A percentile compares a stretch with the other conserved stretches of the same genome.
phyloP scores from a whole-genome alignment of 768 basidiomycete genomes.

The Podaxis sp. region DNA sequence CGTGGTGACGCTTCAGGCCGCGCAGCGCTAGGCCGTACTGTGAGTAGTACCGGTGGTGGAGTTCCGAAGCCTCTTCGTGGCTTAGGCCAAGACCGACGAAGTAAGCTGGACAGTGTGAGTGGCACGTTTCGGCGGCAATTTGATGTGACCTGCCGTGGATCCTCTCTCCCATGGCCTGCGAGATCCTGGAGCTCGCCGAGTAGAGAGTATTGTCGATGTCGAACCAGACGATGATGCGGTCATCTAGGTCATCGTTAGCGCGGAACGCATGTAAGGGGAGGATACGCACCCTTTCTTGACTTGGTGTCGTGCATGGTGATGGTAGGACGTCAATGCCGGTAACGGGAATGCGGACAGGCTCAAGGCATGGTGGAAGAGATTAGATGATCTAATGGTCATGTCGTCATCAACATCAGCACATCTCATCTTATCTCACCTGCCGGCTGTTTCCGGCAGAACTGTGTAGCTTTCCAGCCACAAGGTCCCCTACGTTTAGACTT shows the following conservation, averaged over 20 bases:
- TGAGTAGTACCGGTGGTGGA: constrained; percentile 74
- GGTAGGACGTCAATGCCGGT: neutral
- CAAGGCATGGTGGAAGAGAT: neutral
- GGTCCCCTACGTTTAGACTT: constrained; percentile 28
- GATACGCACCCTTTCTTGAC: neutral
- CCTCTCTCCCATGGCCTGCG: constrained; percentile 74
- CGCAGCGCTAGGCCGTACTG: constrained; percentile 83
- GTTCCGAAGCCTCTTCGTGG: constrained; percentile 64
- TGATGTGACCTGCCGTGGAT: constrained; percentile 59
- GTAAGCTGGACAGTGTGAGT: constrained; percentile 51
- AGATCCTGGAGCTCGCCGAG: constrained; percentile 71
- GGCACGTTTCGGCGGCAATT: neutral
- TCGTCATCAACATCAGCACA: constrained; percentile 8
- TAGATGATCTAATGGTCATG: neutral
- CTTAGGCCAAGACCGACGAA: constrained; percentile 69
- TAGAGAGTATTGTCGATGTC: constrained; percentile 92
- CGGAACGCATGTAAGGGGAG: neutral
- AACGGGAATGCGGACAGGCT: too few species aligned
- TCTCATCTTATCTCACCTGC: constrained; percentile 27
- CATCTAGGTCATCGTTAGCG: constrained; percentile 36
- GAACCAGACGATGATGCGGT: constrained; percentile 68
- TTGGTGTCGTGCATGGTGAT: constrained; percentile 6
- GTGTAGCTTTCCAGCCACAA: constrained; percentile 48
- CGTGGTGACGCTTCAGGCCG: constrained; percentile 73
- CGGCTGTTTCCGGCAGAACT: constrained; percentile 42